Evolutionary conservation across 2,329 filamentous ascomycete species (phyloP), one percentile per base, ranked within the genome.

Genomic region (Rutstroemia sydowiana): DNA sequence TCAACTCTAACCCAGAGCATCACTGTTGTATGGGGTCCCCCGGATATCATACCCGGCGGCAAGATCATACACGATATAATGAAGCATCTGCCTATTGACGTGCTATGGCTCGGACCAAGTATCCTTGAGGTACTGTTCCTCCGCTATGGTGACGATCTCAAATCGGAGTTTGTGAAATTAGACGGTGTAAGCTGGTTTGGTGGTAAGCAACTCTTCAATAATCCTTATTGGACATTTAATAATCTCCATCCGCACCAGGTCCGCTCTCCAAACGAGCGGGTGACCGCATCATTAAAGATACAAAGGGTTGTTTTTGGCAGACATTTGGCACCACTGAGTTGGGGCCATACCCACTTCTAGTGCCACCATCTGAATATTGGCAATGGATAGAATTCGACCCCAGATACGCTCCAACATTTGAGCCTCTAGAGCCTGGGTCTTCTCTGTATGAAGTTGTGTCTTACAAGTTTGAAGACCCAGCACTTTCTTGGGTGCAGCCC

Each of bases 281-380:
- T 3, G 26, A 49, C n/a, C 42, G 31, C 28, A 49, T 49, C 18
- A 1, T 36, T 20, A 10, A 11, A 3, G 28, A 43, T 28, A 49
- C 39, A 2, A 13, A 49, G 6, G 47, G 37, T 10, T 5, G 23
- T 34, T 4, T 49, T 1, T 43, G 30, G n/a, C 47, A 49, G 28
- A 6, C 32, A 6, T 49, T 43, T 5, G 47, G 47, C 3, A 32
- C 18, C 49, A 71, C 68, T 1, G 69, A 71, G 49, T 55, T 59
- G 3, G 57, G 61, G 3, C 1, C 50, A 60, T 3, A 61, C 55
- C 13, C 48, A 13, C 5, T 61, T 57, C 46, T 48, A 57, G 10
- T 58, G 48, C 42, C 64, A 58, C 45, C 57, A 18, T 14, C 54
- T 59, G 55, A 51, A 14, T 63, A 69, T 45, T 70, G 68, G 67